Conservation (phyloP, 2,329 filamentous ascomycete species). For the Penicillium sp. region DNA sequence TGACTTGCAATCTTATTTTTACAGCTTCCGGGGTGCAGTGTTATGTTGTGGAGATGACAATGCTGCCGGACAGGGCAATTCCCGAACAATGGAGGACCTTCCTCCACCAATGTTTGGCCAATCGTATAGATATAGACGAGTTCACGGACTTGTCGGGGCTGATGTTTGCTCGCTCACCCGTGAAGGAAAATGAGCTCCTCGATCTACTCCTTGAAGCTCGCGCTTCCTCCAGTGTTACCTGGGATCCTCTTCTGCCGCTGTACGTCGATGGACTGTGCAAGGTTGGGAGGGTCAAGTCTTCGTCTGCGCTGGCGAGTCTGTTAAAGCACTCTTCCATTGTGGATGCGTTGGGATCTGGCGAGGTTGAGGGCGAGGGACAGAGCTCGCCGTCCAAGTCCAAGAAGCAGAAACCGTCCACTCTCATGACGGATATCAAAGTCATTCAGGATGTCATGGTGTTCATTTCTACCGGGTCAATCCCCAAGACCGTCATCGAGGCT, state of each 20-base stretch:
- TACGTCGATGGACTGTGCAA: constrained; percentile 43
- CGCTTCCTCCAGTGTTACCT: constrained; percentile 34
- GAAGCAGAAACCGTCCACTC: constrained; percentile 28
- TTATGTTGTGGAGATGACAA: constrained; percentile 15
- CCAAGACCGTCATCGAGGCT: constrained; percentile 33
- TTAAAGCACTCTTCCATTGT: constrained; percentile 39
- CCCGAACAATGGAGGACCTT: constrained; percentile 41
- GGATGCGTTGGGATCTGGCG: constrained; percentile 15
- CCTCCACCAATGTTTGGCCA: constrained; percentile 38
- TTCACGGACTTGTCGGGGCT: constrained; percentile 41
- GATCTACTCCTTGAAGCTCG: constrained; percentile 39
- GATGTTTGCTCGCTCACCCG: constrained; percentile 32
- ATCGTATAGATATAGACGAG: constrained; percentile 39
- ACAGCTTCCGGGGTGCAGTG: constrained; percentile 3
- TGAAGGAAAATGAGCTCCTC: constrained; percentile 35
- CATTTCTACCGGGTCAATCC: constrained; percentile 37
- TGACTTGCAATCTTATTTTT: not conserved
- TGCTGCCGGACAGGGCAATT: constrained; percentile 24
- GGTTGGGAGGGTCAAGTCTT: constrained; percentile 34
- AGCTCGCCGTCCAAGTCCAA: not conserved
- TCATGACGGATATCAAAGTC: constrained; percentile 46
- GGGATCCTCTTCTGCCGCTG: constrained; percentile 45
- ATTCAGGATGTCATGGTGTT: constrained; percentile 44
- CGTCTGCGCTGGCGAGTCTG: constrained; percentile 35
- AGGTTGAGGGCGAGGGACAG: not conserved